phyloP scores from a whole-genome alignment of 345 rosid species.

The Salix viminalis region DNA sequence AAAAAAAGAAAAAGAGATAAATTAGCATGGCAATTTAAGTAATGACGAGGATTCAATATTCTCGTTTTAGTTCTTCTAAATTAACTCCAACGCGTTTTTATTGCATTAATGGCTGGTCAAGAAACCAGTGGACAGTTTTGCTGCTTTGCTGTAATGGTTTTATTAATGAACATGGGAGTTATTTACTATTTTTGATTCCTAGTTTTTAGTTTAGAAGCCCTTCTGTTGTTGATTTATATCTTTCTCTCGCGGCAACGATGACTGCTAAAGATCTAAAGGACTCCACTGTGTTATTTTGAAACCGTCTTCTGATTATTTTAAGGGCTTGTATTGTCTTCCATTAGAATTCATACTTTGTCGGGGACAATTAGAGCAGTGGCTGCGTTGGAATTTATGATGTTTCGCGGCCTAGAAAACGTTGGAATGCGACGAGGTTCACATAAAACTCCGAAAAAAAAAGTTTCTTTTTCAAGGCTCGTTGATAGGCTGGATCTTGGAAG shows the following conservation, averaged over 20 bases:
- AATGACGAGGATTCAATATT: too few species aligned
- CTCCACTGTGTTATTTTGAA: constrained; percentile 7
- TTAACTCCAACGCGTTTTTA: constrained; percentile 20
- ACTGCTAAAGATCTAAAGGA: neutral
- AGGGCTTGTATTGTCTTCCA: neutral
- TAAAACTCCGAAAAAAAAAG: too few species aligned
- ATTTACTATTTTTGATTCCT: constrained; percentile 2
- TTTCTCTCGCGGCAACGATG: neutral
- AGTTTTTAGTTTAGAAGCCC: neutral
- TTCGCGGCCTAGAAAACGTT: too few species aligned
- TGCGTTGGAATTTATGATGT: too few species aligned
- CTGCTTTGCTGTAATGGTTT: neutral
- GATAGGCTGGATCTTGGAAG: too few species aligned
- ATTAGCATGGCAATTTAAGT: neutral
- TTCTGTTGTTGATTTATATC: neutral
- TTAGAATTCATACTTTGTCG: neutral
- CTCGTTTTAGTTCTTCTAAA: neutral
- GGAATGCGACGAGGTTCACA: too few species aligned
- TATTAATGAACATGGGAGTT: neutral
- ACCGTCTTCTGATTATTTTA: neutral
- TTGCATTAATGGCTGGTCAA: constrained; percentile 34
- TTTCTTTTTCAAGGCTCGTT: too few species aligned
- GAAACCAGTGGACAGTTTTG: constrained; percentile 1
- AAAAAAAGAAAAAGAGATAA: neutral
- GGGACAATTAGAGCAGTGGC: too few species aligned